Percentiles rank a stretch among this genome's conserved stretches.
Conservation (phyloP, 495 filamentous ascomycete genomes). For the Extremus antarcticus region DNA sequence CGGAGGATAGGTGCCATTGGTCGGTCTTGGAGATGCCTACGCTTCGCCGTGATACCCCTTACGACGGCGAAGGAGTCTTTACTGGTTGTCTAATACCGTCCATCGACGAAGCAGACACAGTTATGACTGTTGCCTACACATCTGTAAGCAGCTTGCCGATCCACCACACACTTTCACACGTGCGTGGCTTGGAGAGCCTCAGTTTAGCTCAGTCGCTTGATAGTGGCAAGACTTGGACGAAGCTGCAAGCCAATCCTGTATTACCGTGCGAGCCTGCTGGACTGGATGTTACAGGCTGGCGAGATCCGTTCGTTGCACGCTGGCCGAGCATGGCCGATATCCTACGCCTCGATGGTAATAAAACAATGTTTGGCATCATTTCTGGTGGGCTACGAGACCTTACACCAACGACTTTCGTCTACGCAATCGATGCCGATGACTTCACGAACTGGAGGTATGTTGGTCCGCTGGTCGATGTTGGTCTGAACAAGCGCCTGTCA, state of each 20-base stretch:
- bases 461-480: not conserved
- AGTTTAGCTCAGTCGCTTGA: not conserved
- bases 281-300: constrained; percentile 3
- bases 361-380: constrained; percentile 1
- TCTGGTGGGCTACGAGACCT: not conserved
- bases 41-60: not conserved
- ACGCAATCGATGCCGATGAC: not conserved
- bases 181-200: not conserved
- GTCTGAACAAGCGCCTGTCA: not conserved
- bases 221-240: not conserved
- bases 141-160: constrained; percentile 1
- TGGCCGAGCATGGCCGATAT: not conserved
- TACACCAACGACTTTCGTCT: not conserved
- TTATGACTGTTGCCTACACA: not conserved
- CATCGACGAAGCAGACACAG: not conserved
- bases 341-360: not conserved
- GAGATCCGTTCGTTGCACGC: not conserved
- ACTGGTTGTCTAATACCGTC: constrained; percentile 1
- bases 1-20: not conserved
- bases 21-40: not conserved
- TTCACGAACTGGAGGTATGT: not conserved
- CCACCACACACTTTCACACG: not conserved
- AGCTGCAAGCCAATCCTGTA: not conserved
- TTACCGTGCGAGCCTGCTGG: not conserved
- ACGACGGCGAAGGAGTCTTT: not conserved